Evolutionary conservation across 1,284 basidiomycete genomes (phyloP).

Genomic region (Rhodotorula sp.): DNA sequence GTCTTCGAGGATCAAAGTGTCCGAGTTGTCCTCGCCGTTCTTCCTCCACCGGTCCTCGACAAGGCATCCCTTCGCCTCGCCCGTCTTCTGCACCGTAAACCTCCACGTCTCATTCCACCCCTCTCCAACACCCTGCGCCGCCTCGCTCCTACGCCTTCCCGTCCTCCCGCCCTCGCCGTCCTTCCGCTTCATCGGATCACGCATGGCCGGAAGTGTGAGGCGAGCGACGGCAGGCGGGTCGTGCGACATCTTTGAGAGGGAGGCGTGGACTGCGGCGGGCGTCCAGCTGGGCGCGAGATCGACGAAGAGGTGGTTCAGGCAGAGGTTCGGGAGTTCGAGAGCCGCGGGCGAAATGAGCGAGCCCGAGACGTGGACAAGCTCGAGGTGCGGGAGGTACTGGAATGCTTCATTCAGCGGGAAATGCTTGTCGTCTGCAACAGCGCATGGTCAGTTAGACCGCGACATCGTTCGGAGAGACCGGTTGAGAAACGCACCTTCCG

Average conservation of each 20-base stretch:
- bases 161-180: neutral
- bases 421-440: slow-evolving; percentile 30
- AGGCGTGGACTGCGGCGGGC: slow-evolving; percentile 24
- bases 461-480: too few relatives aligned
- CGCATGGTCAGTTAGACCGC: neutral
- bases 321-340: slow-evolving; percentile 26
- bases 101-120: slow-evolving; percentile 38
- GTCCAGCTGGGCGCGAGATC: slow-evolving; percentile 24
- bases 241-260: slow-evolving; percentile 29
- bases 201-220: slow-evolving; percentile 35
- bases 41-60: slow-evolving; percentile 20
- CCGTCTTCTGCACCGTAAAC: slow-evolving; percentile 33
- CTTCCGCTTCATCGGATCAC: slow-evolving; percentile 1
- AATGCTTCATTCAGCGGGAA: slow-evolving; percentile 35
- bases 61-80: slow-evolving; percentile 32
- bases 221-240: slow-evolving; percentile 18
- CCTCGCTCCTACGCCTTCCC: neutral
- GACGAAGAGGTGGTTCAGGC: slow-evolving; percentile 33
- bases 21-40: slow-evolving; percentile 1
- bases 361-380: slow-evolving; percentile 30
- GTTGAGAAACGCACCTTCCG: slow-evolving; percentile 28
- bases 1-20: neutral
- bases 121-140: neutral
- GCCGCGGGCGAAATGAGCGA: slow-evolving; percentile 32
- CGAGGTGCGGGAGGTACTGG: slow-evolving; percentile 27